Percentiles rank a stretch among this genome's conserved stretches.
phyloP scores from a whole-genome alignment of 1,284 basidiomycete genomes.

The Xerocomus minutiporus region DNA sequence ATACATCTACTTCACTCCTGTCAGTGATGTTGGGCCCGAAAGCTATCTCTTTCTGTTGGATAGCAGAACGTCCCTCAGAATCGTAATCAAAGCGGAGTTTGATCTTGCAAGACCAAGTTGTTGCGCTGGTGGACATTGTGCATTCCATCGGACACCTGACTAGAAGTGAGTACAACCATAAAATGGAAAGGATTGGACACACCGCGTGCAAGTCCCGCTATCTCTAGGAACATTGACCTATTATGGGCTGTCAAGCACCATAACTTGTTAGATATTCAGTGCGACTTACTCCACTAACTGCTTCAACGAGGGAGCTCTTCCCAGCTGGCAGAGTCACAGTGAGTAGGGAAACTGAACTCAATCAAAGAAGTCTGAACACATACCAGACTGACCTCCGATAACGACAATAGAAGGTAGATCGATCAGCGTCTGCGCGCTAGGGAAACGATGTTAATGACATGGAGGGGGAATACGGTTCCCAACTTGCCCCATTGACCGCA shows the following conservation, averaged over 20 bases:
- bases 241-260: background rate
- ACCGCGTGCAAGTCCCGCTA: conserved; percentile 58
- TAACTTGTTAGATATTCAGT: background rate
- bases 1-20: conserved; percentile 44
- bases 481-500: conserved; percentile 44
- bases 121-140: conserved; percentile 39
- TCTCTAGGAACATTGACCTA: conserved; percentile 59
- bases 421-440: conserved; percentile 40
- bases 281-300: conserved; percentile 47
- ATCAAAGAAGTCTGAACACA: conserved; percentile 11
- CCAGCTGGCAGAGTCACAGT: conserved; percentile 38
- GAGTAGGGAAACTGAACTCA: background rate
- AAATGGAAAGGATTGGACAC: background rate
- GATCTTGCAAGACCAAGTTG: conserved; percentile 50
- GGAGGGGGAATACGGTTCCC: background rate
- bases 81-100: conserved; percentile 43
- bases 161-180: background rate
- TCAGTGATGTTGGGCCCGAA: conserved; percentile 42
- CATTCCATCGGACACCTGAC: conserved; percentile 57
- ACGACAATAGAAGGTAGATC: conserved; percentile 52
- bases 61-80: conserved; percentile 19
- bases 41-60: conserved; percentile 12
- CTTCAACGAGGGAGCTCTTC: conserved; percentile 58
- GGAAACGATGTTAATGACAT: background rate
- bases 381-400: conserved; percentile 58